Conservation (phyloP, 1,284 basidiomycete genomes). For the Malassezia japonica region DNA sequence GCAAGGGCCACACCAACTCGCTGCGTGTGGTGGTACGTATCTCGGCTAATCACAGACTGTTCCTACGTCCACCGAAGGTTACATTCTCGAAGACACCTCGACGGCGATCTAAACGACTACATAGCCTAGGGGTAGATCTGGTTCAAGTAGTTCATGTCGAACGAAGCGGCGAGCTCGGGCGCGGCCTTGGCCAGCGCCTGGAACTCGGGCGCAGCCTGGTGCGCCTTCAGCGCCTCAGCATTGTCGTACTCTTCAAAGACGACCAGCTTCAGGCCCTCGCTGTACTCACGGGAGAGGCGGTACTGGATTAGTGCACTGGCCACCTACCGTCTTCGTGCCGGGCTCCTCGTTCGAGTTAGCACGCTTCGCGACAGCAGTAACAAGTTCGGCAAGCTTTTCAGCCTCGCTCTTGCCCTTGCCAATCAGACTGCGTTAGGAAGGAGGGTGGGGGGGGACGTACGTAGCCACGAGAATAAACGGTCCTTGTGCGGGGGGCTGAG, state of each 20-base stretch:
- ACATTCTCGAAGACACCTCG: constrained; percentile 40
- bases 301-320: constrained; percentile 8
- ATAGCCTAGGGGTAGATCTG: constrained; percentile 7
- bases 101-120: not conserved
- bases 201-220: constrained; percentile 9
- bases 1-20: constrained; percentile 68
- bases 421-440: constrained; percentile 1
- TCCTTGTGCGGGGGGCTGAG: constrained; percentile 5
- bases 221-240: constrained; percentile 9
- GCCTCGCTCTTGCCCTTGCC: constrained; percentile 14
- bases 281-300: constrained; percentile 7
- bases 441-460: constrained; percentile 1
- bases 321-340: constrained; percentile 18
- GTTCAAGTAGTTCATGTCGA: constrained; percentile 11
- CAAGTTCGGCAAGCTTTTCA: constrained; percentile 1
- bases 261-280: constrained; percentile 9
- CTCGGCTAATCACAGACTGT: constrained; percentile 15
- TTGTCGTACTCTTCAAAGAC: constrained; percentile 16
- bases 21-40: constrained; percentile 31
- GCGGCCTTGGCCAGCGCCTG: not conserved
- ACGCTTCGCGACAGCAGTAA: constrained; percentile 1
- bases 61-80: constrained; percentile 36
- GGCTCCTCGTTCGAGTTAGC: constrained; percentile 15
- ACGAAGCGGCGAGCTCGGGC: constrained; percentile 1
- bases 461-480: constrained; percentile 17